phyloP scores from a whole-genome alignment of 1,284 basidiomycete genomes.

The Ceratobasidium sp. region DNA sequence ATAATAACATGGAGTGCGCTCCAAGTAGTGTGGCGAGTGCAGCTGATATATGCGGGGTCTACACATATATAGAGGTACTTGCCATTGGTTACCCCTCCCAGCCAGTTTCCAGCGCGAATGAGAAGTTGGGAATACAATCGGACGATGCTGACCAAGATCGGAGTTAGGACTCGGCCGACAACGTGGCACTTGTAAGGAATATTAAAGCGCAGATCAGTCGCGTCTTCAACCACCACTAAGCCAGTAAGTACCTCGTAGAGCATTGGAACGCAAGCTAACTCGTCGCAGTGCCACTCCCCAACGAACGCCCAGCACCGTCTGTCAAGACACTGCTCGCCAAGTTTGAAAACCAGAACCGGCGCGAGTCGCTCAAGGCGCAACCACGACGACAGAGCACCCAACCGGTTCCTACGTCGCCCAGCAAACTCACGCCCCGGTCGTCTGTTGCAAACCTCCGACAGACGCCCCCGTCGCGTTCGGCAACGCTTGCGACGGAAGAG shows the following conservation, averaged over 20 bases:
- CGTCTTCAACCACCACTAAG: slow-evolving; percentile 3
- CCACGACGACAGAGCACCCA: slow-evolving; percentile 32
- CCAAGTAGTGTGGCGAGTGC: too few relatives aligned
- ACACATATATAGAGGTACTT: too few relatives aligned
- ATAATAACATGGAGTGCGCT: too few relatives aligned
- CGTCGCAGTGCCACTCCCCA: slow-evolving; percentile 40
- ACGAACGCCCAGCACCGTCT: slow-evolving; percentile 38
- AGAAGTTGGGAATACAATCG: too few relatives aligned
- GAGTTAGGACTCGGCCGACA: slow-evolving; percentile 11
- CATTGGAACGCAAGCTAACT: not conserved
- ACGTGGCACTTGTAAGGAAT: slow-evolving; percentile 17
- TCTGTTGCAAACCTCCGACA: slow-evolving; percentile 5
- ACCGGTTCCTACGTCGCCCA: slow-evolving; percentile 4
- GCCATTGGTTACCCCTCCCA: too few relatives aligned
- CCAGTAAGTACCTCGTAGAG: not conserved
- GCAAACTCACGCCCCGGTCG: not conserved
- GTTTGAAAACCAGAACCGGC: slow-evolving; percentile 40
- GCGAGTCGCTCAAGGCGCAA: slow-evolving; percentile 30
- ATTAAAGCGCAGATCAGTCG: slow-evolving; percentile 12
- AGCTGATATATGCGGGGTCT: too few relatives aligned
- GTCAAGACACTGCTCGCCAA: slow-evolving; percentile 41
- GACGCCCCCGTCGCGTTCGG: not conserved
- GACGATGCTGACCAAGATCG: too few relatives aligned
- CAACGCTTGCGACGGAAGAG: not conserved
- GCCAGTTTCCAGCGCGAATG: too few relatives aligned